These are phyloP conservation scores for Wallemia hederae DNA, from an alignment of 1,284 basidiomycete genomes.

Conservation along the genomic window DNA sequence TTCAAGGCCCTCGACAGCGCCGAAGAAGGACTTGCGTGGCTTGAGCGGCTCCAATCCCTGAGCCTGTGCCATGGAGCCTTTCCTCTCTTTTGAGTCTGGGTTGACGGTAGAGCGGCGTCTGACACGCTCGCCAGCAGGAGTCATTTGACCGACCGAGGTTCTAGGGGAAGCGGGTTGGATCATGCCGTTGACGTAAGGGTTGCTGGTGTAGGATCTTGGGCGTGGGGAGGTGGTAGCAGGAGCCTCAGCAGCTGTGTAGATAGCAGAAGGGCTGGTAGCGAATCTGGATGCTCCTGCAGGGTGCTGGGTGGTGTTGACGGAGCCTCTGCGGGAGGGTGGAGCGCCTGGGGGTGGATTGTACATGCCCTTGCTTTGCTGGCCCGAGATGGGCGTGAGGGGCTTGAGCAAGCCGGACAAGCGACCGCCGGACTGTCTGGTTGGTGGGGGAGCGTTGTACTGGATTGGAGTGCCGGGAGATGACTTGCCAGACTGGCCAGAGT, in stretches of 20 bases:
- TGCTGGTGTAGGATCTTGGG: neutral
- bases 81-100: neutral
- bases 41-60: neutral
- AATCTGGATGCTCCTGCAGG: neutral
- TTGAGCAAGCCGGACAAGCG: neutral
- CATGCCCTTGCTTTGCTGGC: neutral
- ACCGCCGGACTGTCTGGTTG: neutral
- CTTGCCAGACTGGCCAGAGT: neutral
- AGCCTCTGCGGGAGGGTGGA: neutral
- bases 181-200: neutral
- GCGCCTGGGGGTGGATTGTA: neutral
- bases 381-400: neutral
- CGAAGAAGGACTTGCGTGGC: neutral
- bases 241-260: neutral
- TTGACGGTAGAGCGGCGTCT: neutral
- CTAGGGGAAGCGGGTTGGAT: neutral
- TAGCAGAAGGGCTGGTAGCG: neutral
- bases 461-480: neutral
- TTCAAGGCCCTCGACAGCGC: neutral
- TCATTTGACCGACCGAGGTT: neutral
- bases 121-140: neutral
- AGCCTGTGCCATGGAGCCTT: neutral
- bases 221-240: neutral
- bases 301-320: neutral
- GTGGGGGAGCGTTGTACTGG: neutral